These are phyloP conservation scores for Crithidia thermophila DNA, from an alignment of 208 protist species.

Conservation along the genomic window DNA sequence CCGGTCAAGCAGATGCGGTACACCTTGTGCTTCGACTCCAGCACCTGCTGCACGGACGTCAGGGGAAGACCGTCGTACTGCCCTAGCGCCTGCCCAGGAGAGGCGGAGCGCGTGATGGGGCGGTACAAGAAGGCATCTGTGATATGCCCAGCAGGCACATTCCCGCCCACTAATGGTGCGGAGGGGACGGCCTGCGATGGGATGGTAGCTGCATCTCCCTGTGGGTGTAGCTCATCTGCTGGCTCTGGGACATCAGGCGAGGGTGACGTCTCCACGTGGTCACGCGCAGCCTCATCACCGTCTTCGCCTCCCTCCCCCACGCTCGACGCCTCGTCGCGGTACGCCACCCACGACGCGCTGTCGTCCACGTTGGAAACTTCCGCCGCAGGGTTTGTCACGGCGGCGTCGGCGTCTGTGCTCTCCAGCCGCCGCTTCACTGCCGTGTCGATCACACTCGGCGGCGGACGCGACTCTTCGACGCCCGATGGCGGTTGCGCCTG, in stretches of 20 bases:
- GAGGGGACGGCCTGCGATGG: not conserved
- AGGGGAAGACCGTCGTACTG: constrained; percentile 56
- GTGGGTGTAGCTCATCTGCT: not conserved
- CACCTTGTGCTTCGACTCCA: constrained; percentile 55
- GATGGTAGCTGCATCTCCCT: not conserved
- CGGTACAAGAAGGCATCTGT: constrained; percentile 22
- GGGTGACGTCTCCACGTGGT: constrained; percentile 14
- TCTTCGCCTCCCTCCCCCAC: not conserved
- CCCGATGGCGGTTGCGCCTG: too few species aligned
- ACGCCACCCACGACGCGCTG: not conserved
- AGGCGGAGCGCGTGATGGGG: constrained; percentile 52
- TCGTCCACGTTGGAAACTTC: not conserved
- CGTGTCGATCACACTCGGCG: constrained; percentile 2
- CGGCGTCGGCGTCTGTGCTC: not conserved
- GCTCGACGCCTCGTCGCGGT: not conserved
- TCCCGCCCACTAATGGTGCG: not conserved
- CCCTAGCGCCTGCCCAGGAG: constrained; percentile 47
- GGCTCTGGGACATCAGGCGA: constrained; percentile 13
- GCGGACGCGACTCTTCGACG: not conserved
- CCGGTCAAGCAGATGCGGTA: constrained; percentile 81
- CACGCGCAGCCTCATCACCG: not conserved
- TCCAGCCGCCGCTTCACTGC: constrained; percentile 9
- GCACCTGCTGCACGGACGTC: constrained; percentile 42
- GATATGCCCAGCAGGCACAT: not conserved
- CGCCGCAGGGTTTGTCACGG: not conserved